Conservation (phyloP, 2,329 filamentous ascomycete genomes). For the Ophiostoma sp. region DNA sequence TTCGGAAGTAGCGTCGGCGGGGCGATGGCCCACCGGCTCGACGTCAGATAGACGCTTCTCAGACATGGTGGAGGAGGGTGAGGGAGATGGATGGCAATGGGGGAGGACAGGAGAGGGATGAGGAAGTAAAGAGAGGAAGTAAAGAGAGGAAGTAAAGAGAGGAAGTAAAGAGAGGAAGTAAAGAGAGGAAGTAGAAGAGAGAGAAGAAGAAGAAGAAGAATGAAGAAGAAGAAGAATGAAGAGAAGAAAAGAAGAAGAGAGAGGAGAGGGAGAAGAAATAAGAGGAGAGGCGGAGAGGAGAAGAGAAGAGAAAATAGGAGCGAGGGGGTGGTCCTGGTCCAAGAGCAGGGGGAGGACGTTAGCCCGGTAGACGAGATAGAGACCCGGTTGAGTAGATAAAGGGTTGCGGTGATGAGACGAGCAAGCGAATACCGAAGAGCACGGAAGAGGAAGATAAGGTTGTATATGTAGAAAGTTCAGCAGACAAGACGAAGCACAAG, state of each 20-base stretch:
- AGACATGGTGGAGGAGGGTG: slow-evolving; percentile 15
- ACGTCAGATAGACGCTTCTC: not conserved
- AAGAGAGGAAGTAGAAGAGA: not conserved
- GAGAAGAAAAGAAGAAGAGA: not conserved
- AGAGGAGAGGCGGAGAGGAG: not conserved
- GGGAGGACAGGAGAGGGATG: not conserved
- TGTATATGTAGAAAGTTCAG: not conserved
- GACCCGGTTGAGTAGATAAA: not conserved
- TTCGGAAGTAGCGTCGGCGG: slow-evolving; percentile 14
- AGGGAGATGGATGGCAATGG: no score
- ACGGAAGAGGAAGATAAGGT: not conserved
- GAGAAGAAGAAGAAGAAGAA: not conserved
- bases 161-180: not conserved
- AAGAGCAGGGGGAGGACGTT: not conserved
- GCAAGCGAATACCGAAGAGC: not conserved
- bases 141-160: not conserved
- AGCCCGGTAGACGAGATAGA: not conserved
- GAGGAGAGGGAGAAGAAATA: not conserved
- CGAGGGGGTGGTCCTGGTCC: not conserved
- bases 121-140: not conserved
- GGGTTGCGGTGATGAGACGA: not conserved
- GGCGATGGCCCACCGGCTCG: not conserved
- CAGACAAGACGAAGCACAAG: not conserved
- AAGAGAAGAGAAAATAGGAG: not conserved
- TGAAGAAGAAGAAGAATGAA: not conserved